These are phyloP conservation scores for Diaporthe eres DNA, from an alignment of 2,329 filamentous ascomycete species.

Conservation along the genomic window DNA sequence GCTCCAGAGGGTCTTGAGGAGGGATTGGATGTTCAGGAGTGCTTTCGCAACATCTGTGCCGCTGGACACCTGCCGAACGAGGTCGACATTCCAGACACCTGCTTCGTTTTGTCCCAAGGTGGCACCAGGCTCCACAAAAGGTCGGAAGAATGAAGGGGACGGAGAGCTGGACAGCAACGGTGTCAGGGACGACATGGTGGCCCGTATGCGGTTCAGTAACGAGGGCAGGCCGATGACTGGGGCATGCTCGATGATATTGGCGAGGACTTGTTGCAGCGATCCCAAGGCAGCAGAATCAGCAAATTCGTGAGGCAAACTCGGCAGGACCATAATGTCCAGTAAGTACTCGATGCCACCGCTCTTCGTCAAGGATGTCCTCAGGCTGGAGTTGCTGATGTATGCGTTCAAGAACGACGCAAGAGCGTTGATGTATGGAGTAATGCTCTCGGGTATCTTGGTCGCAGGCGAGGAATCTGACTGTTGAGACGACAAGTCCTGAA, in stretches of 20 bases:
- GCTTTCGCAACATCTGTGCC: conserved; percentile 87
- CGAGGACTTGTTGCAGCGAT: conserved; percentile 80
- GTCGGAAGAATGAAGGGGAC: conserved; percentile 78
- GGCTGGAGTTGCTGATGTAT: conserved; percentile 80
- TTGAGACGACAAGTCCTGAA: conserved; percentile 3
- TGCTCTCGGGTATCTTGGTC: conserved; percentile 45
- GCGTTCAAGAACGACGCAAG: conserved; percentile 81
- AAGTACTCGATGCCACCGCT: conserved; percentile 86
- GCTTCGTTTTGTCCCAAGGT: conserved; percentile 50
- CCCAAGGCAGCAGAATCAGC: conserved; percentile 77
- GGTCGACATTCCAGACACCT: conserved; percentile 50
- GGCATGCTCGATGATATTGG: conserved; percentile 83
- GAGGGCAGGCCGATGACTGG: conserved; percentile 87
- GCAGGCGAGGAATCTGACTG: conserved; percentile 44
- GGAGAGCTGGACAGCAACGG: conserved; percentile 71
- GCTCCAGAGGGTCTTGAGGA: conserved; percentile 81
- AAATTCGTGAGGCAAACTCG: conserved; percentile 83
- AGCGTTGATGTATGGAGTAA: conserved; percentile 81
- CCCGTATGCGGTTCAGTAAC: conserved; percentile 80
- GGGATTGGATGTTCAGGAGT: conserved; percentile 80
- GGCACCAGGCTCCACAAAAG: conserved; percentile 68
- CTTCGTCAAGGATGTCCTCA: conserved; percentile 82
- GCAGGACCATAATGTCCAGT: conserved; percentile 85
- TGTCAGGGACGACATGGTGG: conserved; percentile 76
- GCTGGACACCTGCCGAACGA: conserved; percentile 62